phyloP scores from a whole-genome alignment of 164 flowering plant genomes.

The Stephania cephalantha region DNA sequence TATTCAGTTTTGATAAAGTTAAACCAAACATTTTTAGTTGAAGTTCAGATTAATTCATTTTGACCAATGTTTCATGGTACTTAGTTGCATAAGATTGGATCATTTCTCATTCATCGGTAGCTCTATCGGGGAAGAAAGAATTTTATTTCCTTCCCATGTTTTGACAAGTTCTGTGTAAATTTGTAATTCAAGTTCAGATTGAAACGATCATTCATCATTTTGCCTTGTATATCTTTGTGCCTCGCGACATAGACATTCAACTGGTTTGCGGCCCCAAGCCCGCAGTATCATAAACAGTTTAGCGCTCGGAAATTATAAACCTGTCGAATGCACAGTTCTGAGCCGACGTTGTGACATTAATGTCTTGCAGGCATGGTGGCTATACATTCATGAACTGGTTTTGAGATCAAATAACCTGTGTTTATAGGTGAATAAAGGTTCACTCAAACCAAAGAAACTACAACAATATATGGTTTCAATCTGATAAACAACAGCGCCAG shows the following conservation, averaged over 20 bases:
- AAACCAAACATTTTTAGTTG: not conserved
- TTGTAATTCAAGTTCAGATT: not conserved
- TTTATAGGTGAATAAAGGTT: not conserved
- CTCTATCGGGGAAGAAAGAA: not conserved
- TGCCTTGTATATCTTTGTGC: not conserved
- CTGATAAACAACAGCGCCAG: not conserved
- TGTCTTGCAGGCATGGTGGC: not conserved
- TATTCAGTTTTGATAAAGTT: conserved; percentile 6
- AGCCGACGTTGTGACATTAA: not conserved
- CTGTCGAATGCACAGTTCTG: not conserved
- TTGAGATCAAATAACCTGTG: not conserved
- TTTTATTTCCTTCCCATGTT: not conserved
- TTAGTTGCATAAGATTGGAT: not conserved
- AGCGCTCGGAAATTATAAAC: not conserved
- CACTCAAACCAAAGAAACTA: not conserved
- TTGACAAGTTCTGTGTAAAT: not conserved
- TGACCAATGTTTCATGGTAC: not conserved
- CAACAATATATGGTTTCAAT: not conserved
- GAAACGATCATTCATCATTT: not conserved
- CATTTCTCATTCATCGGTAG: not conserved
- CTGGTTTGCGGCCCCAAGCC: not conserved
- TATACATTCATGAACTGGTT: not conserved
- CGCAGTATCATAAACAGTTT: not conserved
- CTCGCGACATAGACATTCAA: not conserved
- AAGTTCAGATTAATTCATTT: not conserved